Percentiles rank a stretch among this genome's conserved stretches.
phyloP scores from a whole-genome alignment of 768 basidiomycete genomes.

The Lentinula detonsa region DNA sequence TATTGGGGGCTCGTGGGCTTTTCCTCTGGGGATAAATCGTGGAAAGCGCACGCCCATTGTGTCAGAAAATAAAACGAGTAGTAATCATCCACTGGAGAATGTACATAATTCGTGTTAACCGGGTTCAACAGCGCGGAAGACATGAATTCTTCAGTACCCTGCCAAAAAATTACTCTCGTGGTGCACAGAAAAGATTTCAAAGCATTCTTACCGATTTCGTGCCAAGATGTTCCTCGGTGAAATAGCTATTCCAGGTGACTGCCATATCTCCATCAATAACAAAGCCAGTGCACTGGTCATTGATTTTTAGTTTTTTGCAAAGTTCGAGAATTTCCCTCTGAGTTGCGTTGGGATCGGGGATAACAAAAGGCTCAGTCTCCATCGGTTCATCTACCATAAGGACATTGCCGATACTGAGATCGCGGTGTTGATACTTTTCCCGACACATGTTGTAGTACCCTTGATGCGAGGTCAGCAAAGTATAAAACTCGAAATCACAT shows the following conservation, averaged over 20 bases:
- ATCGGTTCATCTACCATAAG: background rate
- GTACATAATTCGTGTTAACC: background rate
- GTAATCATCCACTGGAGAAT: background rate
- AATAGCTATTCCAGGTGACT: background rate
- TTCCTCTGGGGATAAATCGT: background rate
- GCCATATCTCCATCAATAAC: slow-evolving; percentile 1
- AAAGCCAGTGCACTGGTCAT: background rate
- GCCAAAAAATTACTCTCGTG: too few species aligned
- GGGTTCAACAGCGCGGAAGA: background rate
- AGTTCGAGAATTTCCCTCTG: background rate
- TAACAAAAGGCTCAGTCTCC: background rate
- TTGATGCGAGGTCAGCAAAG: too few species aligned
- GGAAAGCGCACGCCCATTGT: background rate
- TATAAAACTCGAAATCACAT: too few species aligned
- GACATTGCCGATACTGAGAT: background rate
- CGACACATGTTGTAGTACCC: background rate
- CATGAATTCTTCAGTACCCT: background rate
- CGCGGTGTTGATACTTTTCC: background rate
- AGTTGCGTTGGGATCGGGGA: background rate
- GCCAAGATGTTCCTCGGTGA: background rate
- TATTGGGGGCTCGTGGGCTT: too few species aligned
- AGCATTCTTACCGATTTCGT: background rate
- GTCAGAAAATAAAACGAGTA: background rate
- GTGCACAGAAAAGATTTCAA: background rate
- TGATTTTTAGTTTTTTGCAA: background rate